phyloP scores from a whole-genome alignment of 169 alveolate genomes.

The Miamiensis avidus region DNA sequence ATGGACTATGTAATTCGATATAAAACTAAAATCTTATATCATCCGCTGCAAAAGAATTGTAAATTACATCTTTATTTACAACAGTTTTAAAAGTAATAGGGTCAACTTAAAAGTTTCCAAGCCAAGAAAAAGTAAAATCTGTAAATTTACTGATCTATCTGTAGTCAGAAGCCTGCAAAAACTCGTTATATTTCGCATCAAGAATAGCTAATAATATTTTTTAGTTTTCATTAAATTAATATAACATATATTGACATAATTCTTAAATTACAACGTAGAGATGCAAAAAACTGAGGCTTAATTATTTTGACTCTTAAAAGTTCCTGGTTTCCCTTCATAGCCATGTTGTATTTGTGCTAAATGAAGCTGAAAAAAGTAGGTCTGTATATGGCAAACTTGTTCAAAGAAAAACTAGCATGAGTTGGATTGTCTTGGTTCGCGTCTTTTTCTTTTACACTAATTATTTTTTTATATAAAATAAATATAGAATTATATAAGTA shows the following conservation, averaged over 20 bases:
- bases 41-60: background rate
- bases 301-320: background rate
- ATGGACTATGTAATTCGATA: constrained; percentile 12
- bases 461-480: too few relatives aligned
- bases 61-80: background rate
- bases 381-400: background rate
- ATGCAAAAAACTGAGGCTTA: background rate
- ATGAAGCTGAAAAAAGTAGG: background rate
- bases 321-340: background rate
- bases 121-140: constrained; percentile 12
- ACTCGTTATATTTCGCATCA: constrained; percentile 23
- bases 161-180: background rate
- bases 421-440: background rate
- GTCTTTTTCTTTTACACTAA: background rate
- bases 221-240: too few relatives aligned
- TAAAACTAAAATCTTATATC: constrained; percentile 4
- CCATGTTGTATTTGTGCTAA: background rate
- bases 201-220: too few relatives aligned
- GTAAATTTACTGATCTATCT: background rate
- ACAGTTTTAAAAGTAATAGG: background rate
- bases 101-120: background rate
- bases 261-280: background rate
- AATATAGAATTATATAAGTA: too few relatives aligned
- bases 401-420: background rate
- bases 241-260: too few relatives aligned